Percentiles rank a stretch among this genome's conserved stretches.
Conservation (phyloP, 2,329 filamentous ascomycete genomes). For the Talaromyces amestolkiae region DNA sequence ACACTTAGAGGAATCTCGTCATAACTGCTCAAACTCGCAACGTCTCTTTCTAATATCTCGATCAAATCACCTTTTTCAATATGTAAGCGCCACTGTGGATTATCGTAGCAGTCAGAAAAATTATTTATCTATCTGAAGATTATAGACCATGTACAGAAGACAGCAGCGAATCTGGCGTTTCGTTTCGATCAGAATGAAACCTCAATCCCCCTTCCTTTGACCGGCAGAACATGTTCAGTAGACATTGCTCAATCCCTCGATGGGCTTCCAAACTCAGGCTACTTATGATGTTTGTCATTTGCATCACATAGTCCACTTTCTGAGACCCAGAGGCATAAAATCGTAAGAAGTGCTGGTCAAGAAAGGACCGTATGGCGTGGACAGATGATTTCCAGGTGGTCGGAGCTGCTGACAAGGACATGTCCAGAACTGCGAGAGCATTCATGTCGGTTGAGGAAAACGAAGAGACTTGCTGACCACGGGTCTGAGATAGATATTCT, state of each 20-base stretch:
- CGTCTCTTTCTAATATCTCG: too few species aligned
- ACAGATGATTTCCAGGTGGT: not conserved
- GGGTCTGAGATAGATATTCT: conserved; percentile 9
- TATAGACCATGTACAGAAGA: conserved; percentile 16
- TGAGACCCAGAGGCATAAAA: conserved; percentile 3
- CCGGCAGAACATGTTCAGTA: conserved; percentile 18
- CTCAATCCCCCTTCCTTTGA: conserved; percentile 1
- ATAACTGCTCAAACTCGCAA: not conserved
- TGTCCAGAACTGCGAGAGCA: conserved; percentile 12
- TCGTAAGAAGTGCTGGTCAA: conserved; percentile 8
- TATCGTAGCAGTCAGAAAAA: too few species aligned
- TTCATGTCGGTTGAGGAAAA: conserved; percentile 2
- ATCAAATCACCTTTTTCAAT: too few species aligned
- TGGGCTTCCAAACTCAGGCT: conserved; percentile 13
- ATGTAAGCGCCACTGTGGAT: too few species aligned
- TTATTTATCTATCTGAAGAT: not conserved
- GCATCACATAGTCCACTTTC: conserved; percentile 18
- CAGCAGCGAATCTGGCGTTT: conserved; percentile 19
- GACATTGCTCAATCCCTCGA: conserved; percentile 16
- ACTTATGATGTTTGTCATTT: conserved; percentile 15
- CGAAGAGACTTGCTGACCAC: not conserved
- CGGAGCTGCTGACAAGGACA: not conserved
- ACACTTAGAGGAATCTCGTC: not conserved
- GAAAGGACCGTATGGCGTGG: not conserved
- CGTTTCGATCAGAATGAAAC: not conserved